These are phyloP conservation scores for Lenwebbia sp. DNA, from an alignment of 345 rosid genomes.

Conservation along the genomic window DNA sequence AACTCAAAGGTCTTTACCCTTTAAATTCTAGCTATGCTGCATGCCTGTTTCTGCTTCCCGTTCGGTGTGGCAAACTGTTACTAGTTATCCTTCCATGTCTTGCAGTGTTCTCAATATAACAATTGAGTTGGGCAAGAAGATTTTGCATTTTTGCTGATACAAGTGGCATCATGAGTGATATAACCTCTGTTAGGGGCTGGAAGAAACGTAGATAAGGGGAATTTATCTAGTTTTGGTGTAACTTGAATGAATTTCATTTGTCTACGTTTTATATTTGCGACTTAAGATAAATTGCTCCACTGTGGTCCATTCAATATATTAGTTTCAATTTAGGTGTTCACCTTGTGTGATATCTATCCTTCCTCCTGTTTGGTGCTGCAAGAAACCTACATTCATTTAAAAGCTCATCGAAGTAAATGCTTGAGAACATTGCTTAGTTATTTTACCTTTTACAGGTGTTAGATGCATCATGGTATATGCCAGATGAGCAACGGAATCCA, in stretches of 20 bases:
- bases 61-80: neutral
- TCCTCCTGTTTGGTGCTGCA: neutral
- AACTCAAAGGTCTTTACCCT: neutral
- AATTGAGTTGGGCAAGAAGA: neutral
- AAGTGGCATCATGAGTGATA: neutral
- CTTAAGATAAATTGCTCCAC: neutral
- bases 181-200: neutral
- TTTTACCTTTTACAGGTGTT: conserved; percentile 37
- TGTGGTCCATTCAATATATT: neutral
- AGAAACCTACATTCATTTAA: neutral
- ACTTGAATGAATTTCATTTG: neutral
- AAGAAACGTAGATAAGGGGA: neutral
- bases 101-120: neutral
- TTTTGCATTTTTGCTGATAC: neutral
- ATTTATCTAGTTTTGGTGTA: neutral
- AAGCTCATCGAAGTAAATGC: neutral
- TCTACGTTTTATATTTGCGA: neutral
- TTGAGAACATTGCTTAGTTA: neutral
- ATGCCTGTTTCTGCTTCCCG: neutral
- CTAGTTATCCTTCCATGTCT: neutral
- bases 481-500: conserved; percentile 93
- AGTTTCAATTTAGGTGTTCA: neutral
- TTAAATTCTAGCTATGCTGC: neutral
- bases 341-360: neutral
- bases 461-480: conserved; percentile 99